phyloP scores from a whole-genome alignment of 306 rosid species.

The Cercis canadensis region DNA sequence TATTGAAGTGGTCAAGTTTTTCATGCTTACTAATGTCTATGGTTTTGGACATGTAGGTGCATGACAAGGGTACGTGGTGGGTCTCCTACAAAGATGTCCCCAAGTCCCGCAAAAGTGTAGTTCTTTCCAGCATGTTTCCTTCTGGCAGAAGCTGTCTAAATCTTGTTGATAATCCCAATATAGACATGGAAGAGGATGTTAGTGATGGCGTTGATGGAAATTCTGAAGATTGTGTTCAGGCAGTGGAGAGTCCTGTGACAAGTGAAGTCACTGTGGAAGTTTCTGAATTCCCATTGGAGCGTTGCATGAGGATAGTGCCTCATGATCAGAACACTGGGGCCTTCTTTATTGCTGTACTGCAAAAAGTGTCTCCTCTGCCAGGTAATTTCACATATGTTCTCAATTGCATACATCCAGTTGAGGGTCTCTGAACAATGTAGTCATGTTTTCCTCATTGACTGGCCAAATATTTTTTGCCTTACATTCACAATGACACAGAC shows the following conservation, averaged over 20 bases:
- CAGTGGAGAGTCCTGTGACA: constrained; percentile 41
- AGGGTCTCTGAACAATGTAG: neutral
- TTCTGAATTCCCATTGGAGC: constrained; percentile 79
- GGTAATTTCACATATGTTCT: constrained; percentile 53
- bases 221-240: constrained; percentile 49
- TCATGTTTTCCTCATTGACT: constrained; percentile 7
- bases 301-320: constrained; percentile 87
- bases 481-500: constrained; percentile 22
- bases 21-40: neutral
- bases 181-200: constrained; percentile 46
- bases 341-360: constrained; percentile 91
- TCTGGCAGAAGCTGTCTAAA: constrained; percentile 64
- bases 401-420: neutral
- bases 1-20: constrained; percentile 4
- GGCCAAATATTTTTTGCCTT: too few relatives aligned
- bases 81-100: constrained; percentile 71
- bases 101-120: constrained; percentile 62
- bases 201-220: constrained; percentile 47
- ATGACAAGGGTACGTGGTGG: constrained; percentile 80
- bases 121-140: constrained; percentile 86
- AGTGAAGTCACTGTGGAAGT: constrained; percentile 59
- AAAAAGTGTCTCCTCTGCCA: constrained; percentile 77
- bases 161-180: constrained; percentile 37
- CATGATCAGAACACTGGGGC: constrained; percentile 99
- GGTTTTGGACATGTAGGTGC: constrained; percentile 63